Conservation (phyloP, 768 basidiomycete genomes). For the Suillus subalutaceus region DNA sequence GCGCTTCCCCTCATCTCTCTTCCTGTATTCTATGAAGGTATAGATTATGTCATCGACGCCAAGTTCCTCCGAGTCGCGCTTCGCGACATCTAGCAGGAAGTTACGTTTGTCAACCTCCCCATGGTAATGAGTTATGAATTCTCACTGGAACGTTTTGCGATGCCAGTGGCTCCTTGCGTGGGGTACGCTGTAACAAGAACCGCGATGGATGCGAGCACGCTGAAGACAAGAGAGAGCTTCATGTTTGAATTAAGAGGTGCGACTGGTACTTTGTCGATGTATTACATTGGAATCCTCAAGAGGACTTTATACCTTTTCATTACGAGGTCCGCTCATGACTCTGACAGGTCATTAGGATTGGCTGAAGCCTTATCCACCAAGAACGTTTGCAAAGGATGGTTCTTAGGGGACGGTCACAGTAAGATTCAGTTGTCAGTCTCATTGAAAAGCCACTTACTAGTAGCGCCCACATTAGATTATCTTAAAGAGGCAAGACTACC, state of each 20-base stretch:
- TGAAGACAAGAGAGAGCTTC: not conserved
- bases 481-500: not conserved
- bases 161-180: not conserved
- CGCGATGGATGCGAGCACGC: not conserved
- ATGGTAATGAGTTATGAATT: not conserved
- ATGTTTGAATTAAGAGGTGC: not conserved
- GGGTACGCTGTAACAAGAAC: not conserved
- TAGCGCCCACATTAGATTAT: not conserved
- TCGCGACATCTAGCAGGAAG: not conserved
- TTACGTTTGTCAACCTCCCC: not conserved
- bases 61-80: no score
- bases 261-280: not conserved
- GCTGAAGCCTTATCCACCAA: not conserved
- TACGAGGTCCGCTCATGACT: not conserved
- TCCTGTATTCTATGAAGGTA: no score
- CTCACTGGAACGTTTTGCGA: not conserved
- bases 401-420: not conserved
- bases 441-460: not conserved
- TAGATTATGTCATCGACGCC: no score
- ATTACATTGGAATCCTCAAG: not conserved
- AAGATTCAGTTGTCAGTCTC: not conserved
- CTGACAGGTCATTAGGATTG: not conserved
- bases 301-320: not conserved
- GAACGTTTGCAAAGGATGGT: not conserved
- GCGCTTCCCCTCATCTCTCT: no score